Evolutionary conservation across 371 early-diverging fungal species (phyloP).

Genomic region (Parasitella parasitica): DNA sequence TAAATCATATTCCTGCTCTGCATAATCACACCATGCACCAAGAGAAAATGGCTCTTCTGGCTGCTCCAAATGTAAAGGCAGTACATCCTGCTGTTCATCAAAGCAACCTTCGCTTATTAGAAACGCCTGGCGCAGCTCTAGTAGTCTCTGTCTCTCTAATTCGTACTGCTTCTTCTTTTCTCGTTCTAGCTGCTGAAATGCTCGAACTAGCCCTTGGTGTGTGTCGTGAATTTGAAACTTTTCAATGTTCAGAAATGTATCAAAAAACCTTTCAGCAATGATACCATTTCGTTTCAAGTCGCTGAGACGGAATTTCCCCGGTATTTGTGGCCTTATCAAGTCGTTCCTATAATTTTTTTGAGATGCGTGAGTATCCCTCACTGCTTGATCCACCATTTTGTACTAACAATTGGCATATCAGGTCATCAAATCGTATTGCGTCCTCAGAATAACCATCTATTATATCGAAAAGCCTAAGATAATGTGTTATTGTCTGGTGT

Average conservation of each 20-base stretch:
- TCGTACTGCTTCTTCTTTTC: constrained; percentile 12
- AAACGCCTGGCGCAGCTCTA: neutral
- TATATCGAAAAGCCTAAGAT: constrained; percentile 2
- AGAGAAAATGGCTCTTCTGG: neutral
- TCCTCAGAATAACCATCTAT: constrained; percentile 21
- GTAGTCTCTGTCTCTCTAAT: neutral
- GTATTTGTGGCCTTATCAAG: constrained; percentile 39
- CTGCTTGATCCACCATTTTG: neutral
- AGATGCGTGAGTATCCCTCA: neutral
- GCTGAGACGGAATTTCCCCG: constrained; percentile 36
- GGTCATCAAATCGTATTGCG: constrained; percentile 41
- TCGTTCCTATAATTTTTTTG: constrained; percentile 43
- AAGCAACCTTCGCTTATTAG: neutral
- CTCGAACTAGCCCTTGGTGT: constrained; percentile 34
- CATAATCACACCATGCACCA: constrained; percentile 23
- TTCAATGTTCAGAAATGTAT: constrained; percentile 48
- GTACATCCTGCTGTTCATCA: neutral
- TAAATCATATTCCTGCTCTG: constrained; percentile 17
- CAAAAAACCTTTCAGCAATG: constrained; percentile 50
- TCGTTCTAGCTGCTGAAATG: constrained; percentile 30
- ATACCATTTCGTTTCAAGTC: constrained; percentile 46
- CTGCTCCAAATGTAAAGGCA: neutral
- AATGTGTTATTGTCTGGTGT: no score
- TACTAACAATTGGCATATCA: constrained; percentile 47
- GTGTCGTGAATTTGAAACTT: constrained; percentile 49